phyloP scores from a whole-genome alignment of 2,329 filamentous ascomycete species.

The Dactylellina cionopaga region DNA sequence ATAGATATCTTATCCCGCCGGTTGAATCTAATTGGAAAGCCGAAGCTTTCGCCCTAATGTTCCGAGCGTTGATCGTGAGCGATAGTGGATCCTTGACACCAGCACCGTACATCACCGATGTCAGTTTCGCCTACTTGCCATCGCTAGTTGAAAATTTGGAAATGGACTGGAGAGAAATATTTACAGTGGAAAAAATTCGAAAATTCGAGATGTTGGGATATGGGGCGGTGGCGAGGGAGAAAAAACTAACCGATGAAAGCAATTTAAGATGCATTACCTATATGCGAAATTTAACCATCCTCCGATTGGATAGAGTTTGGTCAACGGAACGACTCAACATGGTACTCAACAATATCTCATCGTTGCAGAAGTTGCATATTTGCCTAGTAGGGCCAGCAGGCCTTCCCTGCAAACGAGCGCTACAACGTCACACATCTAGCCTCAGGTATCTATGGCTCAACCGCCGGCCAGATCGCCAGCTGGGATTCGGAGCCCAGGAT shows the following conservation, averaged over 20 bases:
- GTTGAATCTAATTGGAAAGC: background rate
- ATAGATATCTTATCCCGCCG: no score
- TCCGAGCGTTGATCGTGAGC: background rate
- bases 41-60: background rate
- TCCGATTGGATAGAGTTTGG: background rate
- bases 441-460: conserved; percentile 5
- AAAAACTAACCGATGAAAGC: background rate
- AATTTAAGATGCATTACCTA: background rate
- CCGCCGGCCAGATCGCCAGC: background rate
- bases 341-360: background rate
- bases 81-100: background rate
- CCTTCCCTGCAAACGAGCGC: background rate
- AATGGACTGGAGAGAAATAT: background rate
- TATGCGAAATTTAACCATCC: background rate
- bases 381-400: background rate
- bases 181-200: background rate
- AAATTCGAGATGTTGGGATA: background rate
- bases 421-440: background rate
- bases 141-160: background rate
- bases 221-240: background rate
- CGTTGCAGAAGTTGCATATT: background rate
- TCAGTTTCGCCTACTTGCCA: background rate
- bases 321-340: background rate
- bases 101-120: background rate
- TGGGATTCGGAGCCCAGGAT: background rate